Evolutionary conservation across 2,329 filamentous ascomycete genomes (phyloP).

Genomic region (Aspergillus melleus): DNA sequence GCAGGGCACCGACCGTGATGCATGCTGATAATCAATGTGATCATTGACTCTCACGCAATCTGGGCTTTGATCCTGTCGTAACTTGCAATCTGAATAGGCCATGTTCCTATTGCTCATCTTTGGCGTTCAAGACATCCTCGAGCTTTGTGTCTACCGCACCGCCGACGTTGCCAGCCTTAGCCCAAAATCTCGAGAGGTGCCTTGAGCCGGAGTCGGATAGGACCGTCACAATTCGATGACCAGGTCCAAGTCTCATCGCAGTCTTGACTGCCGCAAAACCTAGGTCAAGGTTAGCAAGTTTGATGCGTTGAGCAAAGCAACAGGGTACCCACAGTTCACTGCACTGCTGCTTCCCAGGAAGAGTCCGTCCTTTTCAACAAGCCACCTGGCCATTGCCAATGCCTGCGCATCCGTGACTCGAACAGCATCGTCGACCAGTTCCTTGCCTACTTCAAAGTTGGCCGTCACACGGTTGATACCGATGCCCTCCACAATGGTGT

Average conservation of each 20-base stretch:
- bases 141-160: slow-evolving; percentile 46
- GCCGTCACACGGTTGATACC: slow-evolving; percentile 92
- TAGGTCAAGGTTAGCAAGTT: slow-evolving; percentile 23
- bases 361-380: slow-evolving; percentile 92
- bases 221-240: slow-evolving; percentile 50
- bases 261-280: slow-evolving; percentile 51
- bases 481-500: slow-evolving; percentile 93
- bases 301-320: not conserved
- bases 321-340: slow-evolving; percentile 72
- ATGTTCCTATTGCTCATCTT: slow-evolving; percentile 28
- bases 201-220: slow-evolving; percentile 52
- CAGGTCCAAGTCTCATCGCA: slow-evolving; percentile 48
- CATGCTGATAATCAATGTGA: not conserved
- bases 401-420: slow-evolving; percentile 87
- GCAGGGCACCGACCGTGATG: not conserved
- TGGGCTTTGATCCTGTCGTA: not conserved
- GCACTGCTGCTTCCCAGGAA: slow-evolving; percentile 93
- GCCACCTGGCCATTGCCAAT: slow-evolving; percentile 88
- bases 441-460: slow-evolving; percentile 85
- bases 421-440: slow-evolving; percentile 87
- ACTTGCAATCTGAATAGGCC: not conserved
- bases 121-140: slow-evolving; percentile 46
- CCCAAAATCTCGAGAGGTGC: slow-evolving; percentile 55
- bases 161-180: slow-evolving; percentile 48
- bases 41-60: not conserved